Percentiles rank a stretch among this genome's conserved stretches.
These are phyloP conservation scores for Chalaropsis ovoidea DNA, from an alignment of 2,329 filamentous ascomycete species.

Conservation along the genomic window DNA sequence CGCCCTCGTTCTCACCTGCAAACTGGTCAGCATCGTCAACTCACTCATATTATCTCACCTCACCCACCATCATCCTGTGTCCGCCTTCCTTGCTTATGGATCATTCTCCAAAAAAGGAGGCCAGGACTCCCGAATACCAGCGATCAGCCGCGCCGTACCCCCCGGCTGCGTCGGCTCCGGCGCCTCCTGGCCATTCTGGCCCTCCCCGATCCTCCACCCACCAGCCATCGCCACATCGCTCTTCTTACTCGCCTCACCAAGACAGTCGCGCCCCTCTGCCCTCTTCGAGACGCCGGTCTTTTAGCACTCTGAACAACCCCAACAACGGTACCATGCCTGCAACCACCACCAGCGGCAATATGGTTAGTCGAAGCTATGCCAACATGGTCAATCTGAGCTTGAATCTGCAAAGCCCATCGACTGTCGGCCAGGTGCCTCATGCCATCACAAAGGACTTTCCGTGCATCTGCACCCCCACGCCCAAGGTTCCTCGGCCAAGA, in stretches of 20 bases:
- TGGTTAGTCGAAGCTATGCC: slow-evolving; percentile 30
- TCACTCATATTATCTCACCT: neutral
- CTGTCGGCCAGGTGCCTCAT: slow-evolving; percentile 23
- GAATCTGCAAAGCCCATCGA: slow-evolving; percentile 32
- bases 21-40: slow-evolving; percentile 1
- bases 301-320: neutral
- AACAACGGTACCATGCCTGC: slow-evolving; percentile 3
- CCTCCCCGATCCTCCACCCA: neutral
- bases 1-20: neutral
- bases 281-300: neutral
- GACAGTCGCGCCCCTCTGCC: slow-evolving; percentile 4
- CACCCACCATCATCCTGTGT: neutral
- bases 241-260: slow-evolving; percentile 15
- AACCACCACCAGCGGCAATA: neutral
- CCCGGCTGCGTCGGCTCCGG: slow-evolving; percentile 1
- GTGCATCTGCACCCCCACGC: slow-evolving; percentile 47
- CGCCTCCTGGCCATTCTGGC: slow-evolving; percentile 6
- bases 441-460: slow-evolving; percentile 35
- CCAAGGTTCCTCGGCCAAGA: slow-evolving; percentile 48
- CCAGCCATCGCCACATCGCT: slow-evolving; percentile 1
- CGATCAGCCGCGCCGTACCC: slow-evolving; percentile 13
- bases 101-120: slow-evolving; percentile 18
- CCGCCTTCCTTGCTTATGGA: slow-evolving; percentile 15
- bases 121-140: slow-evolving; percentile 16
- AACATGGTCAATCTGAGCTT: slow-evolving; percentile 33